phyloP scores from a whole-genome alignment of 2,329 filamentous ascomycete species.

The Venturia aucupariae region DNA sequence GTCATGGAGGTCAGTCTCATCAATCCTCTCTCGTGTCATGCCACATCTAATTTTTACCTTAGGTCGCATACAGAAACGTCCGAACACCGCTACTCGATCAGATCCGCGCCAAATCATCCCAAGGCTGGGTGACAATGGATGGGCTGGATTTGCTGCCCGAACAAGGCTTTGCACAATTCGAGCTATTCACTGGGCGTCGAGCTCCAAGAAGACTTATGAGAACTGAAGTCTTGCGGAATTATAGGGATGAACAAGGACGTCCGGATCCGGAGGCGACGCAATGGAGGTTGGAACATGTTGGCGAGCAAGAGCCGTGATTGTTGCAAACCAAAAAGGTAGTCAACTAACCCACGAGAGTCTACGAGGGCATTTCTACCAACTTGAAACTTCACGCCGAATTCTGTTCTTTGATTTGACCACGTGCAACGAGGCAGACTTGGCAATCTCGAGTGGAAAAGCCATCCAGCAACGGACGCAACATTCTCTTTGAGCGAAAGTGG shows the following conservation, averaged over 20 bases:
- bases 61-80: conserved; percentile 59
- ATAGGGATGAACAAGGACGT: conserved; percentile 13
- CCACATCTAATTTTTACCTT: background rate
- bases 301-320: conserved; percentile 14
- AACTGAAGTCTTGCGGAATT: conserved; percentile 42
- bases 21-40: background rate
- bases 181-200: conserved; percentile 66
- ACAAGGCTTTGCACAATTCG: conserved; percentile 74
- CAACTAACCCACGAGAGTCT: background rate
- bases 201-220: conserved; percentile 65
- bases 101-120: conserved; percentile 48
- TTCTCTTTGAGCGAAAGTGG: too few species aligned
- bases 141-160: conserved; percentile 68
- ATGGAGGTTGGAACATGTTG: conserved; percentile 8
- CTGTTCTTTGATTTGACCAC: too few species aligned
- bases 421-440: too few species aligned
- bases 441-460: too few species aligned
- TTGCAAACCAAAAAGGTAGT: background rate
- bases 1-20: conserved; percentile 51
- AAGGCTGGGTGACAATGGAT: conserved; percentile 66
- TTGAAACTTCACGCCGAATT: too few species aligned
- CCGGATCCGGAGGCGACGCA: conserved; percentile 11
- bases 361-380: background rate
- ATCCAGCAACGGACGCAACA: too few species aligned
- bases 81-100: conserved; percentile 63